phyloP scores from a whole-genome alignment of 495 filamentous ascomycete species.

The Hypoxylon lienhwacheense region DNA sequence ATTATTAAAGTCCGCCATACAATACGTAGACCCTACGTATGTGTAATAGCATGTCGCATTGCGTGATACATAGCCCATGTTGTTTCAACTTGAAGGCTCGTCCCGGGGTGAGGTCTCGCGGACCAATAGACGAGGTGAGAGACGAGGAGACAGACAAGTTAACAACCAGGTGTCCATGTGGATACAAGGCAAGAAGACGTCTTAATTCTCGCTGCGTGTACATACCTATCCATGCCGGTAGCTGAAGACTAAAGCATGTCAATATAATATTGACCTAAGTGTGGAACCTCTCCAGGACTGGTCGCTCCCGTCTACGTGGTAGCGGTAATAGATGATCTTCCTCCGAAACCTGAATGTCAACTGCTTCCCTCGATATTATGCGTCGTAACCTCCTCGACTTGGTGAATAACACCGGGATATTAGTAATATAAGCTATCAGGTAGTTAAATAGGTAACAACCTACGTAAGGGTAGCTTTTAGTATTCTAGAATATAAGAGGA shows the following conservation, averaged over 20 bases:
- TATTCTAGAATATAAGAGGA: too few species aligned
- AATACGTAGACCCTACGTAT: too few species aligned
- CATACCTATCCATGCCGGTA: not conserved
- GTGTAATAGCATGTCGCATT: too few species aligned
- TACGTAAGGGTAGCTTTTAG: too few species aligned
- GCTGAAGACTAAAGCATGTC: not conserved
- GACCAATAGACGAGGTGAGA: not conserved
- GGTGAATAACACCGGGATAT: too few species aligned
- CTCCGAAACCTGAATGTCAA: constrained; percentile 2
- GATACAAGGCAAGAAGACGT: constrained; percentile 1
- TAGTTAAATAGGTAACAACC: too few species aligned
- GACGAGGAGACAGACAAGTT: not conserved
- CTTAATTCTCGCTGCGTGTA: too few species aligned
- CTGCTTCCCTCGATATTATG: constrained; percentile 1
- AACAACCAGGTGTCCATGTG: constrained; percentile 1
- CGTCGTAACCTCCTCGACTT: too few species aligned
- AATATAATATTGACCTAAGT: constrained; percentile 13
- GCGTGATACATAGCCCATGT: constrained; percentile 10
- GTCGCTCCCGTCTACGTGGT: too few species aligned
- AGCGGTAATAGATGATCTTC: too few species aligned
- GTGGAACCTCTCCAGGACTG: constrained; percentile 13
- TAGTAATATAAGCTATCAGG: too few species aligned
- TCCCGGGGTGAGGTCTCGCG: not conserved
- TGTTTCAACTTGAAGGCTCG: constrained; percentile 4
- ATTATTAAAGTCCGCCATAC: not conserved